phyloP scores from a whole-genome alignment of 139 green algal genomes.

The Chlorella sp. region DNA sequence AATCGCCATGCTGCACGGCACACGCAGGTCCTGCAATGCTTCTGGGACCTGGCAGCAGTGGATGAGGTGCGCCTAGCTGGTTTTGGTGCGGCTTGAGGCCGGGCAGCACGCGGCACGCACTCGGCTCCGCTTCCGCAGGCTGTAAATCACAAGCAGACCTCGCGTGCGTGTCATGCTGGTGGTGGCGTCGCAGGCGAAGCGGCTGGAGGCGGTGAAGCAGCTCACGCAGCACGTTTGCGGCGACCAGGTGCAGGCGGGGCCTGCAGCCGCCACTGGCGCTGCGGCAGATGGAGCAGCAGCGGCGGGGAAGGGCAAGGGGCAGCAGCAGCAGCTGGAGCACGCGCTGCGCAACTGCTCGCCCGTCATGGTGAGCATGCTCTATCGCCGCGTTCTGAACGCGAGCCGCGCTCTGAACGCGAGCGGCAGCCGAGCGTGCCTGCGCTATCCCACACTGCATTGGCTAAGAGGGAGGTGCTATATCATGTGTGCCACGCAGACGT shows the following conservation, averaged over 20 bases:
- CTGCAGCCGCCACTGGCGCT: conserved; percentile 1
- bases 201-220: conserved; percentile 14
- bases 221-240: conserved; percentile 31
- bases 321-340: conserved; percentile 17
- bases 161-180: background rate
- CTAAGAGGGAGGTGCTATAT: too few species aligned
- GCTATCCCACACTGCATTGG: too few species aligned
- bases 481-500: too few species aligned
- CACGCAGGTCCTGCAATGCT: conserved; percentile 6
- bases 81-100: background rate
- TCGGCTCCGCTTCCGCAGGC: background rate
- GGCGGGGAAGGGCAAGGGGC: too few species aligned
- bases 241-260: conserved; percentile 28
- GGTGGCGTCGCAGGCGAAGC: conserved; percentile 35
- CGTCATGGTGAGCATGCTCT: conserved; percentile 24
- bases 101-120: background rate
- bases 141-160: background rate
- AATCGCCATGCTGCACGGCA: background rate
- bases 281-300: conserved; percentile 19
- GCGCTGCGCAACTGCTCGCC: conserved; percentile 48
- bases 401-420: too few species aligned
- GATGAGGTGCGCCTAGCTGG: background rate
- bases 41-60: conserved; percentile 2
- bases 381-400: too few species aligned
- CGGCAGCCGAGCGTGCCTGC: too few species aligned